Conservation (phyloP, 495 filamentous ascomycete genomes). For the Staphylotrichum tortipilum region DNA sequence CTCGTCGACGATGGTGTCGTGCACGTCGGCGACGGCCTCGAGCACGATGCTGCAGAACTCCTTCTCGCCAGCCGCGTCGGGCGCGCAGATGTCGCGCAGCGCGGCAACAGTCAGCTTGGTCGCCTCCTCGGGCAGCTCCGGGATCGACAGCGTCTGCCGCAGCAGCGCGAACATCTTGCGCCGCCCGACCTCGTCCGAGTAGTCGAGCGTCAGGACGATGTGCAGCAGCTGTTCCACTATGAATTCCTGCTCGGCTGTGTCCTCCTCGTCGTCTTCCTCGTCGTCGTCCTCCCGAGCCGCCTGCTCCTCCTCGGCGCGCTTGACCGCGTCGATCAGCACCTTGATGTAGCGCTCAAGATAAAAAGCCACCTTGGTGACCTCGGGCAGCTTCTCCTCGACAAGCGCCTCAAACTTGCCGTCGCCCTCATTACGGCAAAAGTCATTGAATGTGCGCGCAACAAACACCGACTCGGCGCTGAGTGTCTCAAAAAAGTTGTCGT, state of each 20-base stretch:
- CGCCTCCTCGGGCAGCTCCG: constrained; percentile 83
- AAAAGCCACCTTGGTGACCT: constrained; percentile 81
- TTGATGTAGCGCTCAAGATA: constrained; percentile 73
- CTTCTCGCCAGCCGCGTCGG: constrained; percentile 67
- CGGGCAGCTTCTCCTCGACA: constrained; percentile 87
- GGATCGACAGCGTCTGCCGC: constrained; percentile 71
- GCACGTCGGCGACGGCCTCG: constrained; percentile 90
- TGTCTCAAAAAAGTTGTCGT: constrained; percentile 80
- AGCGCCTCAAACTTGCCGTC: constrained; percentile 62
- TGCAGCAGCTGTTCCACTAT: constrained; percentile 90
- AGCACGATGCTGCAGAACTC: constrained; percentile 91
- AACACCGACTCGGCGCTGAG: constrained; percentile 82
- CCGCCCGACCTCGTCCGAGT: constrained; percentile 88
- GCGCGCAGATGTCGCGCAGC: constrained; percentile 70
- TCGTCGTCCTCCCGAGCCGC: constrained; percentile 43
- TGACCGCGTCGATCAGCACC: constrained; percentile 60
- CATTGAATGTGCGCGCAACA: constrained; percentile 82
- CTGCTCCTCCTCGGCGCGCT: constrained; percentile 45
- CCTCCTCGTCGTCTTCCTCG: constrained; percentile 64
- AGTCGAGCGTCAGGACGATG: constrained; percentile 84
- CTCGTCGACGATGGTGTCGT: constrained; percentile 73
- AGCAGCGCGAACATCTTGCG: constrained; percentile 90
- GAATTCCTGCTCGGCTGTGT: constrained; percentile 80
- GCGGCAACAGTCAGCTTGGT: constrained; percentile 83
- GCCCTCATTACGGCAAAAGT: constrained; percentile 68